phyloP scores from a whole-genome alignment of 2,329 filamentous ascomycete genomes.

The Chrysosporium keratinophilum region DNA sequence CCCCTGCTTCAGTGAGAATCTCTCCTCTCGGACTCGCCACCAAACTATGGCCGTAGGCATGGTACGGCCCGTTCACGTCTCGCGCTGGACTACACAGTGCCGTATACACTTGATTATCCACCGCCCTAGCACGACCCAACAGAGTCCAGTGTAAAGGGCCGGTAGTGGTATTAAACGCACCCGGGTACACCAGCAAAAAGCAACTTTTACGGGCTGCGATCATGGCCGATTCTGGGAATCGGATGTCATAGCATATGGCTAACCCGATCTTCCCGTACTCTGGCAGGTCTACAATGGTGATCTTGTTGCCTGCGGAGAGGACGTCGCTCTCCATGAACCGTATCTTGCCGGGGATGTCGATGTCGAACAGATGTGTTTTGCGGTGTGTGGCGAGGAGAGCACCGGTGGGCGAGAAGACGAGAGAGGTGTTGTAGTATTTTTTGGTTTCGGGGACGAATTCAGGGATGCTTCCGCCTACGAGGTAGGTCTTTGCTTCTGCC shows the following conservation, averaged over 20 bases:
- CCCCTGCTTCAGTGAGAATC: conserved; percentile 66
- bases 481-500: conserved; percentile 63
- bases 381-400: conserved; percentile 76
- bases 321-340: conserved; percentile 85
- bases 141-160: conserved; percentile 86
- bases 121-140: conserved; percentile 67
- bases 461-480: conserved; percentile 87
- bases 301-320: conserved; percentile 68
- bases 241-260: conserved; percentile 95
- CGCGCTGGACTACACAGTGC: conserved; percentile 84
- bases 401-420: conserved; percentile 71
- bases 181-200: conserved; percentile 83
- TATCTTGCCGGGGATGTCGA: conserved; percentile 92
- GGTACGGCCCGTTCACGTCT: conserved; percentile 67
- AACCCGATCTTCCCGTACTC: conserved; percentile 80
- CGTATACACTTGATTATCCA: conserved; percentile 93
- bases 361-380: conserved; percentile 95
- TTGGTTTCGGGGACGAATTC: conserved; percentile 59
- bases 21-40: conserved; percentile 78
- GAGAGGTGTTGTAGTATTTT: conserved; percentile 79
- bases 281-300: conserved; percentile 77
- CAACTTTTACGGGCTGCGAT: conserved; percentile 77
- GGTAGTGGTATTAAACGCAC: conserved; percentile 93
- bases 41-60: conserved; percentile 87
- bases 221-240: conserved; percentile 87